These are phyloP conservation scores for Podospora tetraspora DNA, from an alignment of 495 filamentous ascomycete genomes.

Conservation along the genomic window DNA sequence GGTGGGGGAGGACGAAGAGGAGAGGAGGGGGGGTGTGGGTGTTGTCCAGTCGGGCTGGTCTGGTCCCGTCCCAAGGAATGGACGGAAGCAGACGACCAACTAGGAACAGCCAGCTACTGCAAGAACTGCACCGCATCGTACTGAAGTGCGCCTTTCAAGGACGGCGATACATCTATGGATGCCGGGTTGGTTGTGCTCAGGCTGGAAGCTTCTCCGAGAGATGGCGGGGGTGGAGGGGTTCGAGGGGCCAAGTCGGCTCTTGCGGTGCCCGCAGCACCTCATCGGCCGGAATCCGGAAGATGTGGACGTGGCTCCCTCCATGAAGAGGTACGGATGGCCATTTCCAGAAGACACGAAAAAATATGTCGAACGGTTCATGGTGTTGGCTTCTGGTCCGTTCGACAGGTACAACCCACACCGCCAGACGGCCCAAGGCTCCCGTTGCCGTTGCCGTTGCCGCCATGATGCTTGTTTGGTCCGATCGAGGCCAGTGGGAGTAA, in stretches of 20 bases:
- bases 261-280: not conserved
- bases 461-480: not conserved
- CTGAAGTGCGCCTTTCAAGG: not conserved
- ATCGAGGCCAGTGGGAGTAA: not conserved
- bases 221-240: not conserved
- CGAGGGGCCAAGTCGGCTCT: not conserved
- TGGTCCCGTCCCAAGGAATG: not conserved
- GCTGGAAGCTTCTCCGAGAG: too few relatives aligned
- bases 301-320: not conserved
- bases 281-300: not conserved
- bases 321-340: not conserved
- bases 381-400: not conserved
- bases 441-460: not conserved
- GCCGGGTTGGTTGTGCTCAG: too few relatives aligned
- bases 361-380: not conserved
- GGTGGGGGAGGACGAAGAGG: conserved; percentile 1
- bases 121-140: not conserved
- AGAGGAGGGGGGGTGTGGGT: not conserved
- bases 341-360: too few relatives aligned
- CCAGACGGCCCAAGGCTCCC: not conserved
- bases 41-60: not conserved
- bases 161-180: not conserved
- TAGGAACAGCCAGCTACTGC: not conserved
- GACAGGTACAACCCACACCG: not conserved
- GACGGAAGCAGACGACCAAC: not conserved